These are phyloP conservation scores for Aspergillus sergii DNA, from an alignment of 2,329 filamentous ascomycete species.

Conservation along the genomic window DNA sequence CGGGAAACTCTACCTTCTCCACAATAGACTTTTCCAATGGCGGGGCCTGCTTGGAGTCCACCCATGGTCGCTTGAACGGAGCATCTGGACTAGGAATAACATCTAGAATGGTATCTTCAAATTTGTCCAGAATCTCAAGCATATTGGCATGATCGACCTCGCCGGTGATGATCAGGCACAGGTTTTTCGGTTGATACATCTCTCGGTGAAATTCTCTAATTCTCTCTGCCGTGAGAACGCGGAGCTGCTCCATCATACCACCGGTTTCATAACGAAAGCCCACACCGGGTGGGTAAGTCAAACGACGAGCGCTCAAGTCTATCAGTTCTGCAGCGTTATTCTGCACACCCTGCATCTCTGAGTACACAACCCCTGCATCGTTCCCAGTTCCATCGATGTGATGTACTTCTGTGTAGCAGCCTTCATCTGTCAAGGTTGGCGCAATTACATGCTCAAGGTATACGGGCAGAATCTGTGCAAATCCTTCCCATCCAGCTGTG, in stretches of 20 bases:
- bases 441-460: conserved; percentile 94
- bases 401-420: conserved; percentile 93
- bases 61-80: conserved; percentile 86
- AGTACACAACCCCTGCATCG: conserved; percentile 96
- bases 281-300: conserved; percentile 84
- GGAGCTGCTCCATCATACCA: conserved; percentile 89
- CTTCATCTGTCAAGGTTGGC: conserved; percentile 88
- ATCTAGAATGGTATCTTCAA: conserved; percentile 83
- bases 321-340: conserved; percentile 84
- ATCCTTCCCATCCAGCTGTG: conserved; percentile 95
- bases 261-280: conserved; percentile 98
- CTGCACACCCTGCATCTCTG: conserved; percentile 96
- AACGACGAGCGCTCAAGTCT: conserved; percentile 75
- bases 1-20: conserved; percentile 85
- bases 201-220: conserved; percentile 93
- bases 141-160: conserved; percentile 83
- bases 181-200: conserved; percentile 97
- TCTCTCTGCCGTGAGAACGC: conserved; percentile 80
- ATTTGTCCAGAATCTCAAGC: conserved; percentile 78
- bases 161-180: conserved; percentile 89
- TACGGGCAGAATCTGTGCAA: conserved; percentile 88
- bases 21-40: conserved; percentile 71
- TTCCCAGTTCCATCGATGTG: conserved; percentile 92
- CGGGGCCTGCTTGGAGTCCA: conserved; percentile 80
- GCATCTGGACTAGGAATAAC: conserved; percentile 75